Evolutionary conservation across 768 basidiomycete genomes (phyloP).

Genomic region (Hericium rajendrae): DNA sequence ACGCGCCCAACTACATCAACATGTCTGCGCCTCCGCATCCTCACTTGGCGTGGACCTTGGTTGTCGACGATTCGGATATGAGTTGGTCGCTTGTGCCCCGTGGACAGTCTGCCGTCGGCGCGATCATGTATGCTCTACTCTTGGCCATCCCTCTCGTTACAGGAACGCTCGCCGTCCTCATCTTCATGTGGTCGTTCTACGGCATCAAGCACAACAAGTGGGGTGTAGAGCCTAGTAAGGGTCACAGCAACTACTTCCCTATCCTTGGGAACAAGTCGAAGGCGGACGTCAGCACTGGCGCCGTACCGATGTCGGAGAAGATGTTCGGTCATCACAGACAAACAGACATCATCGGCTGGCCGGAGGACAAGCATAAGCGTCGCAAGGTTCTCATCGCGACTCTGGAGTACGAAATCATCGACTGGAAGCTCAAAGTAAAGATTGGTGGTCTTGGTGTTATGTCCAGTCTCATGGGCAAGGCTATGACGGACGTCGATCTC

Average conservation of each 20-base stretch:
- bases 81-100: slow-evolving; percentile 75
- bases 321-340: slow-evolving; percentile 44
- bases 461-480: slow-evolving; percentile 96
- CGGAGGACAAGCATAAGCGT: slow-evolving; percentile 84
- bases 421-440: slow-evolving; percentile 97
- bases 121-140: slow-evolving; percentile 81
- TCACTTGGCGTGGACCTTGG: slow-evolving; percentile 78
- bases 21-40: slow-evolving; percentile 85
- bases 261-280: slow-evolving; percentile 72
- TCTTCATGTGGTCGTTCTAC: slow-evolving; percentile 97
- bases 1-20: slow-evolving; percentile 81
- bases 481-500: slow-evolving; percentile 93
- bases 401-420: slow-evolving; percentile 92
- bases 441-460: slow-evolving; percentile 97
- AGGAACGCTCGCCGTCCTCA: slow-evolving; percentile 65
- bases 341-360: slow-evolving; percentile 89
- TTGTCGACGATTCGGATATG: slow-evolving; percentile 69
- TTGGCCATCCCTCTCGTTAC: slow-evolving; percentile 78
- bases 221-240: slow-evolving; percentile 70
- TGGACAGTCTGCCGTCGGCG: slow-evolving; percentile 71
- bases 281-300: slow-evolving; percentile 58
- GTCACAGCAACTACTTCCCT: slow-evolving; percentile 74
- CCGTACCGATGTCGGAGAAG: slow-evolving; percentile 57
- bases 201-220: slow-evolving; percentile 92
- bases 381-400: slow-evolving; percentile 88